Percentiles rank a stretch among this genome's conserved stretches.
These are phyloP conservation scores for Candida easanensis DNA, from an alignment of 805 yeast species.

Conservation along the genomic window DNA sequence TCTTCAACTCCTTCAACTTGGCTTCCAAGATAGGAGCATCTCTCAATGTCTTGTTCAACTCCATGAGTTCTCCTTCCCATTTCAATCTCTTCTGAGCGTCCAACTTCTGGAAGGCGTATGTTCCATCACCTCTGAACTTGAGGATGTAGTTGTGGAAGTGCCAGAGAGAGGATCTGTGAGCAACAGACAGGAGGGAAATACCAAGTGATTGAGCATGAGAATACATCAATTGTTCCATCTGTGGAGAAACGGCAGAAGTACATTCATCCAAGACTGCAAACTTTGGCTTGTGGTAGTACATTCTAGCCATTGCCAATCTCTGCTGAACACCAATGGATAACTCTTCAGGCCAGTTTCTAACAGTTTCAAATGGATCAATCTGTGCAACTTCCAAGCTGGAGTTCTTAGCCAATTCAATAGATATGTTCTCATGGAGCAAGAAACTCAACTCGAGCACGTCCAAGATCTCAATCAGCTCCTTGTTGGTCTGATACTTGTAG, in stretches of 20 bases:
- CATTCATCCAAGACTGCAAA: constrained; percentile 96
- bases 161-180: constrained; percentile 92
- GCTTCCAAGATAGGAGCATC: constrained; percentile 66
- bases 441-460: constrained; percentile 58
- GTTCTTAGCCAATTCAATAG: constrained; percentile 32
- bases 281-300: constrained; percentile 86
- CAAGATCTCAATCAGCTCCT: constrained; percentile 51
- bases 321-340: constrained; percentile 91
- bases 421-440: constrained; percentile 44
- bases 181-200: constrained; percentile 83
- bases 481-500: constrained; percentile 42
- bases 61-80: constrained; percentile 75
- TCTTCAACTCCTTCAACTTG: constrained; percentile 60
- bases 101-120: constrained; percentile 57
- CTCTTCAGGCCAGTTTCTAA: constrained; percentile 85
- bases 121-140: constrained; percentile 84
- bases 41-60: constrained; percentile 66
- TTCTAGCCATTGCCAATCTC: constrained; percentile 86
- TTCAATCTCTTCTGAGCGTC: constrained; percentile 71
- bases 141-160: constrained; percentile 80
- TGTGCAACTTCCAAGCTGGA: constrained; percentile 31
- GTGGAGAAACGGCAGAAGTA: constrained; percentile 89
- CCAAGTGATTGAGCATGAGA: constrained; percentile 74
- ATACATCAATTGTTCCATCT: constrained; percentile 88
- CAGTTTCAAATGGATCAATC: constrained; percentile 54